Evolutionary conservation across 2,329 filamentous ascomycete species (phyloP).

Genomic region (Fusarium sacchari): DNA sequence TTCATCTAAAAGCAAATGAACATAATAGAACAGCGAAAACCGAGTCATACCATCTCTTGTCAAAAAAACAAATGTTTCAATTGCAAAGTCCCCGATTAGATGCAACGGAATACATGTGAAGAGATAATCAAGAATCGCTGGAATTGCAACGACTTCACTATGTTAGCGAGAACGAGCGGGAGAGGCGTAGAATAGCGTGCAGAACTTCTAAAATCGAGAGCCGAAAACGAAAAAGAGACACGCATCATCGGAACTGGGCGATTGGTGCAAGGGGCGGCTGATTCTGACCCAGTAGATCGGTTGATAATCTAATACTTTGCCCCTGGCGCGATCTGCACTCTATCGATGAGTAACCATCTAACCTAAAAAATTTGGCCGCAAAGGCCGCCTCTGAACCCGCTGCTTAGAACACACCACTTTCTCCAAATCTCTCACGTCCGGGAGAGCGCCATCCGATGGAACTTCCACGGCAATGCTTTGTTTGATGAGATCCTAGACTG

Average conservation of each 20-base stretch:
- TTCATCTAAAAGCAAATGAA: neutral
- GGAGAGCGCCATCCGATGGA: constrained; percentile 30
- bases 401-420: constrained; percentile 16
- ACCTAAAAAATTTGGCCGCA: constrained; percentile 15
- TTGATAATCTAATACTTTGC: constrained; percentile 36
- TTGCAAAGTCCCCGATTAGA: constrained; percentile 24
- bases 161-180: constrained; percentile 15
- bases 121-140: neutral
- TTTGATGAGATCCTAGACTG: constrained; percentile 22
- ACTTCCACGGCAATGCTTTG: constrained; percentile 20
- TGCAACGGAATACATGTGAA: neutral
- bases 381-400: neutral
- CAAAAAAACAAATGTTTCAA: neutral
- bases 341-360: constrained; percentile 24
- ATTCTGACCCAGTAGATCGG: constrained; percentile 27
- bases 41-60: neutral
- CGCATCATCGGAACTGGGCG: constrained; percentile 24
- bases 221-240: constrained; percentile 40
- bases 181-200: constrained; percentile 10
- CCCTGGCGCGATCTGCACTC: constrained; percentile 15
- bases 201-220: neutral
- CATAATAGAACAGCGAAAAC: neutral
- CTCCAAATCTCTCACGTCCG: constrained; percentile 16
- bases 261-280: constrained; percentile 18
- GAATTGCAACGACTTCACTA: neutral